Conservation (phyloP, 139 green algal genomes). For the Picochlorum sp. region DNA sequence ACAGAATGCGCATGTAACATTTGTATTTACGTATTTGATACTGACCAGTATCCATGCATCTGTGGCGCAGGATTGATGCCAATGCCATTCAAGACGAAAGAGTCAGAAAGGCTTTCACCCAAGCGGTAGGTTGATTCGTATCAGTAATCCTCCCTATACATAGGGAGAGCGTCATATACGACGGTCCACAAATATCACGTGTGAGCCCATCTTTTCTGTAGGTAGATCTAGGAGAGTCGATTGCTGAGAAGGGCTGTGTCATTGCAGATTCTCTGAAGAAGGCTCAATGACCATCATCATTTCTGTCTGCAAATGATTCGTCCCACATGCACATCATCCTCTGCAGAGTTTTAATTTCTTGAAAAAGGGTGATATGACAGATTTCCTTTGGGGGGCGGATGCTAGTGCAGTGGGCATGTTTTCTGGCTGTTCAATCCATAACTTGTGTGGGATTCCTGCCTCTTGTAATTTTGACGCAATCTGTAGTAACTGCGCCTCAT, state of each 20-base stretch:
- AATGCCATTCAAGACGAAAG: slow-evolving; percentile 20
- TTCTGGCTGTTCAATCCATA: slow-evolving; percentile 97
- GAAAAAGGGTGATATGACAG: slow-evolving; percentile 48
- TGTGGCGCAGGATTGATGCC: slow-evolving; percentile 15
- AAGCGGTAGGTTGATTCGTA: slow-evolving; percentile 14
- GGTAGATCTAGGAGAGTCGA: slow-evolving; percentile 18
- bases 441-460: slow-evolving; percentile 69
- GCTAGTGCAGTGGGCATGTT: slow-evolving; percentile 81
- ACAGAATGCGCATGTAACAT: not conserved
- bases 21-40: not conserved
- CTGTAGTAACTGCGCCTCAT: slow-evolving; percentile 64
- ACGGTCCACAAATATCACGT: too few species aligned
- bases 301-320: not conserved
- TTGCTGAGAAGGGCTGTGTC: slow-evolving; percentile 9
- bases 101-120: slow-evolving; percentile 9
- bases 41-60: too few species aligned
- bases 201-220: slow-evolving; percentile 6
- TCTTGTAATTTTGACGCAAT: slow-evolving; percentile 61
- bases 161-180: too few species aligned
- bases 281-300: slow-evolving; percentile 1
- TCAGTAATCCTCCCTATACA: too few species aligned
- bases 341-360: slow-evolving; percentile 89
- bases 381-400: slow-evolving; percentile 71
- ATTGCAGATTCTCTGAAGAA: slow-evolving; percentile 2
- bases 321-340: slow-evolving; percentile 15